Conservation (phyloP, 257 asterid genomes). For the Jaltomata sinuosa region DNA sequence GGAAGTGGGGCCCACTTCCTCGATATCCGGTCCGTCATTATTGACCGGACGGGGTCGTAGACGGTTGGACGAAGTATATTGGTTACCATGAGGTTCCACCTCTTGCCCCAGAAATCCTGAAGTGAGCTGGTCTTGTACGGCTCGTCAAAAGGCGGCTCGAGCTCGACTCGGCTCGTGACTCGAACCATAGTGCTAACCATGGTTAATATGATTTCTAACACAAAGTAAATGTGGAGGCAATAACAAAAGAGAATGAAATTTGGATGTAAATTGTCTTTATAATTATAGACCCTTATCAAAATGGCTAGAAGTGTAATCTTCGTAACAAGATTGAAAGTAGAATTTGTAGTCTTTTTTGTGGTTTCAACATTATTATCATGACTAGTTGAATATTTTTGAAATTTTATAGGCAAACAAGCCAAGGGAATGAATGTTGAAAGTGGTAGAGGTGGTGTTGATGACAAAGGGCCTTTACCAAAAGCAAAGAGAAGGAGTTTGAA, state of each 20-base stretch:
- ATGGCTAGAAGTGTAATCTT: conserved; percentile 8
- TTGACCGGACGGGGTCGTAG: conserved; percentile 15
- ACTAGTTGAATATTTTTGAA: not conserved
- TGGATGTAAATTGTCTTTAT: conserved; percentile 14
- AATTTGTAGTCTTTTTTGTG: not conserved
- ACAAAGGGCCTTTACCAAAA: conserved; percentile 32
- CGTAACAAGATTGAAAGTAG: conserved; percentile 7
- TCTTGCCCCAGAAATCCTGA: conserved; percentile 58
- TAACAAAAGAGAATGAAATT: conserved; percentile 17
- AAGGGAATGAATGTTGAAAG: conserved; percentile 31
- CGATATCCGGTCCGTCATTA: not conserved
- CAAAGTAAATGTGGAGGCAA: conserved; percentile 31
- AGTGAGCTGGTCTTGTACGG: conserved; percentile 43
- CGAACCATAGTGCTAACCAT: conserved; percentile 8
- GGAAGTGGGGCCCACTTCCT: conserved; percentile 14
- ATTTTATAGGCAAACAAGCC: conserved; percentile 46
- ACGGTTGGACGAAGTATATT: conserved; percentile 31
- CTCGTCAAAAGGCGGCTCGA: conserved; percentile 41
- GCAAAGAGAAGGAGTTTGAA: conserved; percentile 53
- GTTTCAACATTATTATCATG: not conserved
- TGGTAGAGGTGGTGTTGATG: conserved; percentile 18
- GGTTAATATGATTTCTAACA: conserved; percentile 31
- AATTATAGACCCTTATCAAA: conserved; percentile 5
- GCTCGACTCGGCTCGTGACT: conserved; percentile 10
- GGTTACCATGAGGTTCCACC: conserved; percentile 54